Conservation (phyloP, 176 grass and related monocot genomes). For the Elaeis guineensis region DNA sequence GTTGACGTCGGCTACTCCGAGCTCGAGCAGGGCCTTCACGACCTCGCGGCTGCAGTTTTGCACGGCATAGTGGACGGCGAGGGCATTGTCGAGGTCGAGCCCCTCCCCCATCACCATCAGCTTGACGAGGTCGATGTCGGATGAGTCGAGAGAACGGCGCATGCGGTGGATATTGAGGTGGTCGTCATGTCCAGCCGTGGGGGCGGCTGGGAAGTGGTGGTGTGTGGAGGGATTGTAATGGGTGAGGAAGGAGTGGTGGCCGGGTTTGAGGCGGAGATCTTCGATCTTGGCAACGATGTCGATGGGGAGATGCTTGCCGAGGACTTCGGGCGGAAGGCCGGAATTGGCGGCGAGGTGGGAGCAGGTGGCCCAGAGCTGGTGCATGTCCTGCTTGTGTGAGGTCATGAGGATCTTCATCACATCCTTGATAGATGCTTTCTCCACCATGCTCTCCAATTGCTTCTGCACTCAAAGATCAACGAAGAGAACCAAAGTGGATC, state of each 20-base stretch:
- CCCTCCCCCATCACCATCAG: constrained; percentile 99
- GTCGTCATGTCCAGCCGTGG: constrained; percentile 7
- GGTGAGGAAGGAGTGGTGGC: constrained; percentile 38
- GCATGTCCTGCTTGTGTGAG: constrained; percentile 77
- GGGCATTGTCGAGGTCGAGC: constrained; percentile 85
- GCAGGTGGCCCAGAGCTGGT: constrained; percentile 63
- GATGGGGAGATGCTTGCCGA: constrained; percentile 89
- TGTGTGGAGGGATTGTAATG: constrained; percentile 27
- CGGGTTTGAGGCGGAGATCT: constrained; percentile 38
- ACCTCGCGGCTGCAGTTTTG: constrained; percentile 84
- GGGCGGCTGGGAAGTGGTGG: constrained; percentile 11
- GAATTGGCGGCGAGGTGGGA: constrained; percentile 77
- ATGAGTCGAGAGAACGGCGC: constrained; percentile 66
- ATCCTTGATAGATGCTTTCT: constrained; percentile 87
- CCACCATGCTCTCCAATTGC: constrained; percentile 86
- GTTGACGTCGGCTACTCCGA: constrained; percentile 86
- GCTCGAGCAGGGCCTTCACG: constrained; percentile 91
- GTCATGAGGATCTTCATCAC: constrained; percentile 92
- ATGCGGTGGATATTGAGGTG: constrained; percentile 68
- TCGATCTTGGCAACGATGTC: constrained; percentile 53
- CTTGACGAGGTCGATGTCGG: constrained; percentile 99
- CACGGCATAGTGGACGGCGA: constrained; percentile 88
- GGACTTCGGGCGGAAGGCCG: constrained; percentile 70
- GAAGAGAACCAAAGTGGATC: no score
- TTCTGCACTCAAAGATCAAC: constrained; percentile 41